Conservation (phyloP, 345 rosid species). For the Iberis pinnata region DNA sequence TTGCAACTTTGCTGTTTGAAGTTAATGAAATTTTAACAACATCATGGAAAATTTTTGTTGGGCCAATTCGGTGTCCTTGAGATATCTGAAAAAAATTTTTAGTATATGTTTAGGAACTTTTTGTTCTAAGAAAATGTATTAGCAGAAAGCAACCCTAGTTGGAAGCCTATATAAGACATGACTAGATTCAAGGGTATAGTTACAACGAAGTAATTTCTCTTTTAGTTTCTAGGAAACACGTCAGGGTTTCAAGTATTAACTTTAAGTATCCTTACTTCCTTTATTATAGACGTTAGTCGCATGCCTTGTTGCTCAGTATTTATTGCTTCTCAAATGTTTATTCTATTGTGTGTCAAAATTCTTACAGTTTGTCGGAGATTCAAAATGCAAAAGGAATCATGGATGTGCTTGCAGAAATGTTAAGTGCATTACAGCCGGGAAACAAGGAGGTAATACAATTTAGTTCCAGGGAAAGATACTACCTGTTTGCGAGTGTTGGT, state of each 20-base stretch:
- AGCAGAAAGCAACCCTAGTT: not conserved
- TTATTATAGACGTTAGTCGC: not conserved
- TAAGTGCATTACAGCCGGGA: conserved; percentile 80
- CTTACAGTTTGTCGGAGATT: conserved; percentile 78
- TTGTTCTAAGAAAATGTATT: conserved; percentile 10
- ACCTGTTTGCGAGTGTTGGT: conserved; percentile 15
- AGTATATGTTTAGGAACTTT: conserved; percentile 1
- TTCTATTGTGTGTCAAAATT: conserved; percentile 27
- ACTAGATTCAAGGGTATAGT: not conserved
- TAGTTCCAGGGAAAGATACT: conserved; percentile 7
- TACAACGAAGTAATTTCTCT: not conserved
- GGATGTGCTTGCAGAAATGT: conserved; percentile 99
- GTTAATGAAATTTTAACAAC: conserved; percentile 4
- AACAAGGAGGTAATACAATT: conserved; percentile 67
- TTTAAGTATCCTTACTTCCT: conserved; percentile 1
- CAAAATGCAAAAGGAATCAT: conserved; percentile 96
- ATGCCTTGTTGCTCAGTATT: conserved; percentile 17
- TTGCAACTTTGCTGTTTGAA: conserved; percentile 1
- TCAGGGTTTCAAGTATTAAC: not conserved
- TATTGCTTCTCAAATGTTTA: conserved; percentile 16
- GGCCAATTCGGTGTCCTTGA: too few species aligned
- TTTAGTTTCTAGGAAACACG: not conserved
- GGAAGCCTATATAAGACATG: conserved; percentile 14
- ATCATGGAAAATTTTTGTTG: not conserved
- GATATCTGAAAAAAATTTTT: too few species aligned